These are phyloP conservation scores for Pleurotus platypus DNA, from an alignment of 768 basidiomycete genomes.

Conservation along the genomic window DNA sequence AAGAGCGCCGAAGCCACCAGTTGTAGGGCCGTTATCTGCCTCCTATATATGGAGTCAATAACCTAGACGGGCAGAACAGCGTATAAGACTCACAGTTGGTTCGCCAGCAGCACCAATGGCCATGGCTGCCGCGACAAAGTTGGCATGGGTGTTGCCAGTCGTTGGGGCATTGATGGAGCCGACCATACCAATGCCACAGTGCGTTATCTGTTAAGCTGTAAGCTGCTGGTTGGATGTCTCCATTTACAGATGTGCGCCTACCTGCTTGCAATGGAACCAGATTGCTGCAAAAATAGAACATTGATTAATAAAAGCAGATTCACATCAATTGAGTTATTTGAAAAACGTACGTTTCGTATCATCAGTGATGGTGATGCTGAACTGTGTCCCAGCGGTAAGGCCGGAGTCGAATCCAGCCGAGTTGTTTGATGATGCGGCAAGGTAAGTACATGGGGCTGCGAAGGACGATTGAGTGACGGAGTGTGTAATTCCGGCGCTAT, in stretches of 20 bases:
- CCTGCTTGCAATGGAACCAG: conserved; percentile 54
- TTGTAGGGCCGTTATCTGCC: conserved; percentile 15
- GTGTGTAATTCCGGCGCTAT: conserved; percentile 35
- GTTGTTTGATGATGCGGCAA: conserved; percentile 32
- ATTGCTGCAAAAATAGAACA: conserved; percentile 33
- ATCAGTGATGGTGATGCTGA: conserved; percentile 46
- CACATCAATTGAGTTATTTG: background rate
- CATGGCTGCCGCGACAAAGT: conserved; percentile 36
- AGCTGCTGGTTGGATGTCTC: background rate
- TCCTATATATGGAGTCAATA: conserved; percentile 21
- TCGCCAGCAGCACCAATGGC: conserved; percentile 29
- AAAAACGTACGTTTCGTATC: conserved; percentile 38
- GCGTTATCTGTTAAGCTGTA: conserved; percentile 16
- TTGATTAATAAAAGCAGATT: background rate
- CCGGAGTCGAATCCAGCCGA: conserved; percentile 55
- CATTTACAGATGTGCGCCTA: conserved; percentile 4
- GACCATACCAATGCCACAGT: conserved; percentile 54
- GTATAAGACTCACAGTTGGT: conserved; percentile 23
- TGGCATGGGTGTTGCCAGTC: conserved; percentile 38
- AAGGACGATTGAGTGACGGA: conserved; percentile 59
- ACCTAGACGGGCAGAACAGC: conserved; percentile 14
- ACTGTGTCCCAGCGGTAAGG: conserved; percentile 31
- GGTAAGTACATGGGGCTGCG: conserved; percentile 45
- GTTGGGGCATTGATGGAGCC: conserved; percentile 46
- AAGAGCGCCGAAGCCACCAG: conserved; percentile 20